Evolutionary conservation across 2,329 filamentous ascomycete species (phyloP).

Genomic region (Paecilomyces sp.): DNA sequence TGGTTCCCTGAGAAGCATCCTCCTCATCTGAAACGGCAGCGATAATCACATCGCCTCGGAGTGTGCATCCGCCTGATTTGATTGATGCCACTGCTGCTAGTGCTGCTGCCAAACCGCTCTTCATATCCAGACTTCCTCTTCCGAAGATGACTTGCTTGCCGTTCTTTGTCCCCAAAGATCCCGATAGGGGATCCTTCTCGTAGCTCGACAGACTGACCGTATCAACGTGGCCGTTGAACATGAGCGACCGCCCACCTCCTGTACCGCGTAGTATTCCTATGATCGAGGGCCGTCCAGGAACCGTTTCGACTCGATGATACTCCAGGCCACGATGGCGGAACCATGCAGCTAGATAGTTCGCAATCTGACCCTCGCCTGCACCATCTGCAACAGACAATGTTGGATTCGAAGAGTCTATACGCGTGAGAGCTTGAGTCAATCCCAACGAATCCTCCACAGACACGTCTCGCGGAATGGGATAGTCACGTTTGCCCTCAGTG

Average conservation of each 20-base stretch:
- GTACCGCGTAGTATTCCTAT: slow-evolving; percentile 42
- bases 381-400: slow-evolving; percentile 35
- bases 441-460: slow-evolving; percentile 34
- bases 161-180: slow-evolving; percentile 25
- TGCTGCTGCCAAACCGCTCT: slow-evolving; percentile 43
- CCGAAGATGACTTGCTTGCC: slow-evolving; percentile 35
- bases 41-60: slow-evolving; percentile 46
- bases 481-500: slow-evolving; percentile 57
- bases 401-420: slow-evolving; percentile 46
- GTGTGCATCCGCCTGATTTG: slow-evolving; percentile 21
- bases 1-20: slow-evolving; percentile 43
- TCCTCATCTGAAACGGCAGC: slow-evolving; percentile 51
- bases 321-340: slow-evolving; percentile 47
- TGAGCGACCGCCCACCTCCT: slow-evolving; percentile 42
- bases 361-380: slow-evolving; percentile 41
- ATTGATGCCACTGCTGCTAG: slow-evolving; percentile 33
- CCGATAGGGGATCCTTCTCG: slow-evolving; percentile 39
- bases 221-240: slow-evolving; percentile 50
- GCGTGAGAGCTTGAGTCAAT: slow-evolving; percentile 40
- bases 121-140: slow-evolving; percentile 36
- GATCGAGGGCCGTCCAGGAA: slow-evolving; percentile 43
- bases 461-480: slow-evolving; percentile 39
- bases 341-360: slow-evolving; percentile 44
- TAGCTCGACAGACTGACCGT: slow-evolving; percentile 46
- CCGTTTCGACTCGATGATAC: slow-evolving; percentile 42